A percentile compares a stretch with the other conserved stretches of the same genome.
phyloP scores from a whole-genome alignment of 306 rosid species.

The Lupinus albus region DNA sequence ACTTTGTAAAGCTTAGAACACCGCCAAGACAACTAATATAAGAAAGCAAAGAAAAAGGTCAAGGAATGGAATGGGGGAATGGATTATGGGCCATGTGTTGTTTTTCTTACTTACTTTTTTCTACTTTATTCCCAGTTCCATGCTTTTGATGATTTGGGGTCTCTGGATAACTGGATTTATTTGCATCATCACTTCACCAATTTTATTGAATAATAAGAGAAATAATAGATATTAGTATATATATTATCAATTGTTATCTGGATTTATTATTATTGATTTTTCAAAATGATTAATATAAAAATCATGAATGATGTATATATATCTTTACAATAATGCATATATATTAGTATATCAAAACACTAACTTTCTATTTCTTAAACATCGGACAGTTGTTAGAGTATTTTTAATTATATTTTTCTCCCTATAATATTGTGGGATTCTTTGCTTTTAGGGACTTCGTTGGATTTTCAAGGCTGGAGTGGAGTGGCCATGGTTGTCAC shows the following conservation, averaged over 20 bases:
- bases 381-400: no score
- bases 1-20: constrained; percentile 47
- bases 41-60: constrained; percentile 16
- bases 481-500: constrained; percentile 23
- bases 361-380: no score
- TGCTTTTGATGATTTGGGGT: constrained; percentile 62
- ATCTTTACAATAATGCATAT: no score
- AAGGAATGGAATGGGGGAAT: constrained; percentile 27
- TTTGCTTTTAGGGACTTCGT: constrained; percentile 44
- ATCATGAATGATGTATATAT: no score
- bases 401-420: neutral
- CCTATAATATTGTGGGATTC: constrained; percentile 28
- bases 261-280: no score
- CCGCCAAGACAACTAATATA: constrained; percentile 44
- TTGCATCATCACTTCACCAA: constrained; percentile 42
- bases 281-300: no score
- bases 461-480: constrained; percentile 44
- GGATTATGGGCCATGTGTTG: constrained; percentile 44
- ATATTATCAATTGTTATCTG: no score
- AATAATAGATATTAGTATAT: no score
- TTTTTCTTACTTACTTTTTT: constrained; percentile 39
- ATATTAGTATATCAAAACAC: no score
- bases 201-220: no score
- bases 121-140: constrained; percentile 52
- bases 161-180: constrained; percentile 40